Conservation (phyloP, 139 green algal species). For the Asterochloris sp. region DNA sequence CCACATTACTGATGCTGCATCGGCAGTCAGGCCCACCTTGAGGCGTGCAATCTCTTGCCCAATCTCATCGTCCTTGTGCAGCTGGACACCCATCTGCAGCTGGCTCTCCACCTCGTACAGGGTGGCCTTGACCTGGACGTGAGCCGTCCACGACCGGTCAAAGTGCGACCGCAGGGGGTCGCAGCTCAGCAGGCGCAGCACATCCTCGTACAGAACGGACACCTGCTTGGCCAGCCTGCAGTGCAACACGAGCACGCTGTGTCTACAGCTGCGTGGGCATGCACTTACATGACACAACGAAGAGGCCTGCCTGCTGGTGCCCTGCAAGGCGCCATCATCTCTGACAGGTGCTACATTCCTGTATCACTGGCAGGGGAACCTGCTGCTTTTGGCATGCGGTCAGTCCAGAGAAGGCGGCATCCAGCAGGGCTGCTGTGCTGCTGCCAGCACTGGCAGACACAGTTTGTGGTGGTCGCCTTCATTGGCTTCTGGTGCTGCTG, state of each 20-base stretch:
- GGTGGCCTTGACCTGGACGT: constrained; percentile 42
- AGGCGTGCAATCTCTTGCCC: constrained; percentile 44
- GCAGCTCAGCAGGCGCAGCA: constrained; percentile 40
- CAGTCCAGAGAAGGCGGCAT: too few species aligned
- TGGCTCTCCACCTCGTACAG: constrained; percentile 66
- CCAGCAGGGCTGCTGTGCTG: too few species aligned
- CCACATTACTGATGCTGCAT: too few species aligned
- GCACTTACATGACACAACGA: neutral
- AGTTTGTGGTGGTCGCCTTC: too few species aligned
- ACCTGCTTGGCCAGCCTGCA: constrained; percentile 72
- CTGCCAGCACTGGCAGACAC: too few species aligned
- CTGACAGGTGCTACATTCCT: too few species aligned
- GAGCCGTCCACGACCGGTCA: constrained; percentile 69
- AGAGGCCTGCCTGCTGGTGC: neutral
- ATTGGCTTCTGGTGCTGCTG: too few species aligned
- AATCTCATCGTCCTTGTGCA: constrained; percentile 36
- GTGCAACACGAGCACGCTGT: neutral
- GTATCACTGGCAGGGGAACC: too few species aligned
- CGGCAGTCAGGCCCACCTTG: constrained; percentile 13
- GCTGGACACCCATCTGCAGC: constrained; percentile 40
- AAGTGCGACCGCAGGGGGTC: constrained; percentile 66
- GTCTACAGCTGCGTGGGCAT: too few species aligned
- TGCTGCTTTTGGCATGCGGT: too few species aligned
- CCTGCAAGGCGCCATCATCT: too few species aligned
- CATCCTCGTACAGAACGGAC: constrained; percentile 69